Evolutionary conservation across 2,329 filamentous ascomycete species (phyloP).

Genomic region (Pseudocercospora musae): DNA sequence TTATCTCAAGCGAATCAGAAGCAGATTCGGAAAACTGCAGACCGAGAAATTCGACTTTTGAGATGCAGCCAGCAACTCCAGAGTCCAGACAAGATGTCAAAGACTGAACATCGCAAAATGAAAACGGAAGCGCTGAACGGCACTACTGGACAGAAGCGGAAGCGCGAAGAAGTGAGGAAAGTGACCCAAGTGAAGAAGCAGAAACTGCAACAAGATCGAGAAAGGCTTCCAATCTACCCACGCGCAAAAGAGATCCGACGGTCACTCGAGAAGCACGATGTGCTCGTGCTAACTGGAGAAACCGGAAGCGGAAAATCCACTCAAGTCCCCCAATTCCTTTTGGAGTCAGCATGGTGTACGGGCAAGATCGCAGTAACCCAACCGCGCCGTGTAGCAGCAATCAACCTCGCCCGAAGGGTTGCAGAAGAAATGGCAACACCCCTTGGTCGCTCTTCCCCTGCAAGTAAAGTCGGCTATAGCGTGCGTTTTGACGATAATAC

Average conservation of each 20-base stretch:
- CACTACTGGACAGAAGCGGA: conserved; percentile 4
- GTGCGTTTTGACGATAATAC: conserved; percentile 90
- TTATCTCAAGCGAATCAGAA: neutral
- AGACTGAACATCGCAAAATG: neutral
- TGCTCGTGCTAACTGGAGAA: conserved; percentile 85
- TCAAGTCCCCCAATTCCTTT: conserved; percentile 88
- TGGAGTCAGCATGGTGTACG: conserved; percentile 74
- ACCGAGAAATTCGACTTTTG: neutral
- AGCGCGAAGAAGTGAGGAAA: conserved; percentile 1
- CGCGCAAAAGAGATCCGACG: conserved; percentile 67
- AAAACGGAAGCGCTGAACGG: neutral
- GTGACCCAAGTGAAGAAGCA: conserved; percentile 6
- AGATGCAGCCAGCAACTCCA: neutral
- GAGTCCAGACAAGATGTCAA: neutral
- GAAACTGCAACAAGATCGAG: conserved; percentile 52
- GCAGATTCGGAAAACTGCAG: neutral
- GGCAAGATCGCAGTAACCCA: conserved; percentile 92
- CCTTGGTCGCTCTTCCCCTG: conserved; percentile 57
- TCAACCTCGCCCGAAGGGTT: conserved; percentile 82
- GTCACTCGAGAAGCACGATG: conserved; percentile 59
- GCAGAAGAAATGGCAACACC: conserved; percentile 74
- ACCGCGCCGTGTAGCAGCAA: conserved; percentile 88
- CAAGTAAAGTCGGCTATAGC: conserved; percentile 78
- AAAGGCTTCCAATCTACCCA: conserved; percentile 70
- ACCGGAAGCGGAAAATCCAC: conserved; percentile 97